Base-by-base conservation (phyloP, 352 stramenopile species). In the Phytophthora sp. region DNA sequence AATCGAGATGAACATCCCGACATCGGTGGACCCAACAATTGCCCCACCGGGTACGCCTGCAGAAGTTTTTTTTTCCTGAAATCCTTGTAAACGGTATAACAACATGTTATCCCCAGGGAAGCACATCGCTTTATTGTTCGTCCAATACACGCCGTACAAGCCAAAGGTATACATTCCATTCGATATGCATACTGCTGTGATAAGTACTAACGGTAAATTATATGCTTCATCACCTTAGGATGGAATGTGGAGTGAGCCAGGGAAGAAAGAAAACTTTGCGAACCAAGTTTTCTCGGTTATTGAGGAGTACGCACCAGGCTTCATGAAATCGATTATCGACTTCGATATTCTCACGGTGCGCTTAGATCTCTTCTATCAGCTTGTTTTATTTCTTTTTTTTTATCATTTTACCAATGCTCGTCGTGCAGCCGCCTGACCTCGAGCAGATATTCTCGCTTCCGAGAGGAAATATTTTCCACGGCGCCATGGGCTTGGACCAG, bases 1-100 rank as follows among this genome's bases (percentile, higher is more conserved):
- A 13, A 94, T 97, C 41, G 91, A 98, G 60, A 96, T 97, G 91
- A 97, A 94, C 33, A 82, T 97, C 12, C 91, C 91, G 3, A 96
- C 91, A 3, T 90, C 86, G 0, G 38, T 98, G 7, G 91, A 97
- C 55, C 60, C 64, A 6, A 88, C 88, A 1, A 91, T 94, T 60
- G 82, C 86, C 12, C 86, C 86, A 7, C 75, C 77, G 76, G 85
- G 85, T 91, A 42, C 21, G 27, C 20, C 13, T 57, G 26, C 33
- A 31, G 1, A 12, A 54, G 11, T 13, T 7, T 9, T 42, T 46
- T 46, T 11, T n/a, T n/a, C n/a, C 13, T 44, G 20, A 45, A 21
- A 44, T 29, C 9, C 31, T 6, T 44, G 24, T 23, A 7, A 44
- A 30, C 8, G n/a, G n/a, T n/a, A n/a, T n/a, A 23, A 16, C 39